phyloP scores from a whole-genome alignment of 1,284 basidiomycete species.

The Calocybe gambosa region DNA sequence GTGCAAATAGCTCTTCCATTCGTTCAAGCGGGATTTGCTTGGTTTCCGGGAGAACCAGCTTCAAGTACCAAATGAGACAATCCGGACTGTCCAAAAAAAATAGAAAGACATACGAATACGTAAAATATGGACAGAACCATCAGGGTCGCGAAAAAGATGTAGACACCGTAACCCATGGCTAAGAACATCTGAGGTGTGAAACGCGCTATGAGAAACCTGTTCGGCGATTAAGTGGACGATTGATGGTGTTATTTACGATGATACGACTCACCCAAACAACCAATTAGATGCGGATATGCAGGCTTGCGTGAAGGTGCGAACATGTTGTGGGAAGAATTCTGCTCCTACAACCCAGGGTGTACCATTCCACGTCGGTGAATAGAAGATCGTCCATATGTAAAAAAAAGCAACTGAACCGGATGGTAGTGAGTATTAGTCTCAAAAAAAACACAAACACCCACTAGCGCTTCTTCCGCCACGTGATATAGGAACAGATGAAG shows the following conservation, averaged over 20 bases:
- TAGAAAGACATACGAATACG: conserved; percentile 22
- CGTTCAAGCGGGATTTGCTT: conserved; percentile 30
- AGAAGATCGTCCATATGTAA: conserved; percentile 32
- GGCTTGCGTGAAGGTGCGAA: conserved; percentile 29
- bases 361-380: conserved; percentile 31
- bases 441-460: conserved; percentile 10
- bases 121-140: conserved; percentile 28
- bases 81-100: not conserved
- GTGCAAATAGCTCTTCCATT: conserved; percentile 31
- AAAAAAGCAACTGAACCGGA: conserved; percentile 25
- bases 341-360: conserved; percentile 29
- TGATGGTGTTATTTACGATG: not conserved
- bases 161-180: conserved; percentile 31
- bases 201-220: conserved; percentile 27
- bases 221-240: not conserved
- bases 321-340: conserved; percentile 32
- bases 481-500: conserved; percentile 15
- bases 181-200: conserved; percentile 33
- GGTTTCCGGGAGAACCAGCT: conserved; percentile 30
- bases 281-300: conserved; percentile 30
- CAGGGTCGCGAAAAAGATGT: conserved; percentile 30
- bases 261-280: conserved; percentile 21
- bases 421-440: not conserved
- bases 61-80: not conserved
- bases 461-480: conserved; percentile 25